Conservation (phyloP, 495 filamentous ascomycete genomes). For the Penicillium egyptiacum region DNA sequence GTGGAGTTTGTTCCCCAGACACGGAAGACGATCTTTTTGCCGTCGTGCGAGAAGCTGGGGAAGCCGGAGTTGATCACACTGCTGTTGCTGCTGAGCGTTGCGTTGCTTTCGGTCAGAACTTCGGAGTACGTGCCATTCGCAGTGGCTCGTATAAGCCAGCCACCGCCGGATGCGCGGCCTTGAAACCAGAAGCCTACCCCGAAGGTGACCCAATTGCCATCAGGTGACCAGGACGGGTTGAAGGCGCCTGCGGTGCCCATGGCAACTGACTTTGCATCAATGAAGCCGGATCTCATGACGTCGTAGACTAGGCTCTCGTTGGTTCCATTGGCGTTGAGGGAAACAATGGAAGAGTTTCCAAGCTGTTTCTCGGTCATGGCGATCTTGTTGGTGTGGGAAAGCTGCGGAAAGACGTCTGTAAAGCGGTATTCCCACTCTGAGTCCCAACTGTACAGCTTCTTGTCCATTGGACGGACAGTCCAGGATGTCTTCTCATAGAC, state of each 20-base stretch:
- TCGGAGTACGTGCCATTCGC: conserved; percentile 29
- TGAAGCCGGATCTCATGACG: background rate
- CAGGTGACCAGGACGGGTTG: conserved; percentile 31
- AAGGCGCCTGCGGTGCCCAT: conserved; percentile 22
- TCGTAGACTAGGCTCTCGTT: background rate
- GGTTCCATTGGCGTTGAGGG: background rate
- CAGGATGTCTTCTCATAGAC: conserved; percentile 34
- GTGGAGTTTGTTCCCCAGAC: conserved; percentile 28
- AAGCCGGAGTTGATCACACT: conserved; percentile 28
- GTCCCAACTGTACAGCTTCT: conserved; percentile 34
- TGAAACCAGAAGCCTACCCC: conserved; percentile 37
- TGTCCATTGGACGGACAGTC: conserved; percentile 27
- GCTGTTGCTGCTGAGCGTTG: conserved; percentile 12
- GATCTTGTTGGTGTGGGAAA: conserved; percentile 15
- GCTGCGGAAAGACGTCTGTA: conserved; percentile 37
- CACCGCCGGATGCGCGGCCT: conserved; percentile 18
- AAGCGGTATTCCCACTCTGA: conserved; percentile 38
- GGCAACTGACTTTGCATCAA: background rate
- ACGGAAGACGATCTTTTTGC: conserved; percentile 32
- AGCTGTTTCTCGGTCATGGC: conserved; percentile 31
- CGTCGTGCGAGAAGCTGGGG: conserved; percentile 33
- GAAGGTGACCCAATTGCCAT: conserved; percentile 32
- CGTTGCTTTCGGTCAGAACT: conserved; percentile 21
- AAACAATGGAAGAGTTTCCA: conserved; percentile 30
- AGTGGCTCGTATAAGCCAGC: conserved; percentile 26